Evolutionary conservation across 352 stramenopile species (phyloP), one percentile per base, ranked within the genome.

Genomic region (Globisporangium nodosum): DNA sequence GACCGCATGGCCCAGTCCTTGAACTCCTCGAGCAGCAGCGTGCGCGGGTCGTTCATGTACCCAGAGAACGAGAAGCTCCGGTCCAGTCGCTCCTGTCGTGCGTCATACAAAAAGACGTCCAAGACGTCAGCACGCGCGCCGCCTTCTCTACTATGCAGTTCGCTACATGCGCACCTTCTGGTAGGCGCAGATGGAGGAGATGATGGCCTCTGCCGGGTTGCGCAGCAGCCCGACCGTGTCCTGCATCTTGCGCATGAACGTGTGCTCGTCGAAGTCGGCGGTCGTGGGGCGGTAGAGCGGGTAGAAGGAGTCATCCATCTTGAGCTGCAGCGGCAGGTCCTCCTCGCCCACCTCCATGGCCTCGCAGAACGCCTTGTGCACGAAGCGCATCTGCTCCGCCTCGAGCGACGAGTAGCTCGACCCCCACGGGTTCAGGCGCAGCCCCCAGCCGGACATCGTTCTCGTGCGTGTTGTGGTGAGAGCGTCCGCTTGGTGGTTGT

Each of bases 201-300:
- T 94, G 62, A 94, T 92, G 30, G 80, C 84, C 56, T 94, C 84
- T 0, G 84, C 81, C 0, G 84, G 81, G 66, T 92, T 92, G 3
- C 83, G 73, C 57, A 94, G 68, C 49, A 94, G 54, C 0, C 84
- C 84, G 7, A 90, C 78, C 21, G 88, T 81, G 68, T 92, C 81
- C 66, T 91, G 81, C 81, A 94, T 94, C 74, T 92, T 94, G 57
- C 84, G 81, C 59, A 94, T 72, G 66, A 90, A 94, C 63, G 84
- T 90, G 61, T 94, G 86, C 66, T 94, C 81, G 64, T 92, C 81
- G 63, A 94, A 94, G 58, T 94, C 84, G 33, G 78, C 80, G 55
- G 86, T 77, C 12, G 77, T 83, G 18, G 84, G 84, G 55, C 81
- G 80, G 63, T 90, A 88, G 2, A 78, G 66, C 40, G 84, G 81